phyloP scores from a whole-genome alignment of 1,139 yeast species.

The Magnusiomyces suaveolens region DNA sequence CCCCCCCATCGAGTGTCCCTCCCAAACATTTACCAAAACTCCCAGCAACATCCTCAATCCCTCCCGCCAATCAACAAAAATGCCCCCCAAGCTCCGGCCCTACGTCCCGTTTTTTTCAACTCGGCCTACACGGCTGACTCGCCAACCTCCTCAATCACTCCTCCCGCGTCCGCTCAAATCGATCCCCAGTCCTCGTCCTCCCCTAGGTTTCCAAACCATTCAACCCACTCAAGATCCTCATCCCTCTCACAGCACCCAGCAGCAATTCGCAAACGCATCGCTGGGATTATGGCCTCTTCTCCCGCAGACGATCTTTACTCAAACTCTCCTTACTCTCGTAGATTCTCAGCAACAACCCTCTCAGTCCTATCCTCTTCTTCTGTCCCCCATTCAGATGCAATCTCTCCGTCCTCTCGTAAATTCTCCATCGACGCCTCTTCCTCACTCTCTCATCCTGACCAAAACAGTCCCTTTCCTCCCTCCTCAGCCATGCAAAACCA shows the following conservation, averaged over 20 bases:
- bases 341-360: conserved; percentile 9
- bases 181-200: conserved; percentile 23
- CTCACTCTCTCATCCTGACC: too few species aligned
- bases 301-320: conserved; percentile 11
- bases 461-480: too few species aligned
- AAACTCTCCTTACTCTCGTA: conserved; percentile 10
- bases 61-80: neutral
- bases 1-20: conserved; percentile 3
- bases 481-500: too few species aligned
- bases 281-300: conserved; percentile 1
- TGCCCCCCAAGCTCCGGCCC: conserved; percentile 77
- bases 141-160: conserved; percentile 25
- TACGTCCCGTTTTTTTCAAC: conserved; percentile 22
- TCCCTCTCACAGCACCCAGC: conserved; percentile 10
- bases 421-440: conserved; percentile 19
- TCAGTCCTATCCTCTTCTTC: neutral
- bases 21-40: conserved; percentile 5
- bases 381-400: neutral
- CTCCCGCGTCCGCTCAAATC: conserved; percentile 17
- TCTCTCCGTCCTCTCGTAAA: conserved; percentile 19
- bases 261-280: conserved; percentile 10
- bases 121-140: conserved; percentile 28
- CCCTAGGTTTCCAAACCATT: conserved; percentile 15
- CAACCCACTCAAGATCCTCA: conserved; percentile 5
- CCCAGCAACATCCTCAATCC: neutral